Percentiles rank a stretch among this genome's conserved stretches.
Conservation (phyloP, 257 asterid species). For the Lantana camara region DNA sequence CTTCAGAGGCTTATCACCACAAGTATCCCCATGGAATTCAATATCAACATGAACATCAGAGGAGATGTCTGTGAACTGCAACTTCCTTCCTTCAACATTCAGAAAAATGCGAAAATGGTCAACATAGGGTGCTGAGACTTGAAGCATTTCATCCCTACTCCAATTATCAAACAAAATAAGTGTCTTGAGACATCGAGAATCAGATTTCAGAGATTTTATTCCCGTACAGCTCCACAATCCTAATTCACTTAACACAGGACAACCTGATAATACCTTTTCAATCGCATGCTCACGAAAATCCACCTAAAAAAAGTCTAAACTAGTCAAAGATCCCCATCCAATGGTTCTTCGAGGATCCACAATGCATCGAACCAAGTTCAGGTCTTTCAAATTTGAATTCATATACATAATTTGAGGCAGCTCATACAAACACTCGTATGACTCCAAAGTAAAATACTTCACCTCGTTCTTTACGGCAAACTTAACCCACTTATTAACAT, state of each 20-base stretch:
- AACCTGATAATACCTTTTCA: slow-evolving; percentile 13
- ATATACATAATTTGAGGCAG: slow-evolving; percentile 1
- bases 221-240: neutral
- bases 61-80: too few relatives aligned
- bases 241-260: slow-evolving; percentile 11
- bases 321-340: slow-evolving; percentile 17
- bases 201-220: too few relatives aligned
- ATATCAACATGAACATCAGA: too few relatives aligned
- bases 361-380: neutral
- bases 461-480: slow-evolving; percentile 17
- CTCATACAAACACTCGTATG: neutral
- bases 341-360: neutral
- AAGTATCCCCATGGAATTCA: too few relatives aligned
- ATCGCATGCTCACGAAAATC: neutral
- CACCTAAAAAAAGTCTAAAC: neutral
- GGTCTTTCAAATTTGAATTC: neutral
- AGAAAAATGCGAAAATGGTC: too few relatives aligned
- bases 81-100: too few relatives aligned
- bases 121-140: too few relatives aligned
- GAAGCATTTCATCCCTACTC: too few relatives aligned
- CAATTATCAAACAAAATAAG: too few relatives aligned
- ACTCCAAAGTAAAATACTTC: slow-evolving; percentile 1
- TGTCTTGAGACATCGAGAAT: too few relatives aligned
- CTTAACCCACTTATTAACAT: slow-evolving; percentile 17
- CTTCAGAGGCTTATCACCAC: too few relatives aligned